Conservation (phyloP, 139 green algal genomes). For the Coelastrella sp. region DNA sequence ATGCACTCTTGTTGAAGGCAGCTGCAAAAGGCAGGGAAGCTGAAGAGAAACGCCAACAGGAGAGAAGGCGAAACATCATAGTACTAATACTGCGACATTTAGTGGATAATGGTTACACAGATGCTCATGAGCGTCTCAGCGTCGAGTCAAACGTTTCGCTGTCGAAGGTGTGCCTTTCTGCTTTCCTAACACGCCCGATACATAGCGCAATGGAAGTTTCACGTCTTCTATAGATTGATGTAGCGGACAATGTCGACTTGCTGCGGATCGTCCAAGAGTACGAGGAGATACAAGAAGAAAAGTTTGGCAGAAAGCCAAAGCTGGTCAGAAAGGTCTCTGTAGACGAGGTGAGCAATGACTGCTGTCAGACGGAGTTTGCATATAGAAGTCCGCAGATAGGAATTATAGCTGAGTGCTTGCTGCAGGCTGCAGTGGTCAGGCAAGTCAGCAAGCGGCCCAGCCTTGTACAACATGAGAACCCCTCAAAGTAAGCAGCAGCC, state of each 20-base stretch:
- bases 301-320: constrained; percentile 72
- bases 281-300: constrained; percentile 72
- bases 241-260: constrained; percentile 79
- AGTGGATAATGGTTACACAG: constrained; percentile 65
- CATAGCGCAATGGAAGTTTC: too few species aligned
- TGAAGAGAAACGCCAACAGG: constrained; percentile 14
- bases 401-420: too few species aligned
- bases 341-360: background rate
- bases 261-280: constrained; percentile 75
- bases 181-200: too few species aligned
- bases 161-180: constrained; percentile 63
- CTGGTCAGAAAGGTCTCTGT: constrained; percentile 54
- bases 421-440: too few species aligned
- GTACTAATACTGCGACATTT: constrained; percentile 76
- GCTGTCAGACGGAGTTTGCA: too few species aligned
- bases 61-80: constrained; percentile 59
- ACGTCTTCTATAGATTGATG: constrained; percentile 65
- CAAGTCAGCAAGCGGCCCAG: background rate
- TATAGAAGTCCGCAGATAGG: too few species aligned
- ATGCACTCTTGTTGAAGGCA: constrained; percentile 17
- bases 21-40: constrained; percentile 20
- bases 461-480: background rate
- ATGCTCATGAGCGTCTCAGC: constrained; percentile 64
- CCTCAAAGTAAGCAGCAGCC: background rate
- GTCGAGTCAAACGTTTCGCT: constrained; percentile 65